These are phyloP conservation scores for Fusarium sarcochroum DNA, from an alignment of 2,329 filamentous ascomycete genomes.

Conservation along the genomic window DNA sequence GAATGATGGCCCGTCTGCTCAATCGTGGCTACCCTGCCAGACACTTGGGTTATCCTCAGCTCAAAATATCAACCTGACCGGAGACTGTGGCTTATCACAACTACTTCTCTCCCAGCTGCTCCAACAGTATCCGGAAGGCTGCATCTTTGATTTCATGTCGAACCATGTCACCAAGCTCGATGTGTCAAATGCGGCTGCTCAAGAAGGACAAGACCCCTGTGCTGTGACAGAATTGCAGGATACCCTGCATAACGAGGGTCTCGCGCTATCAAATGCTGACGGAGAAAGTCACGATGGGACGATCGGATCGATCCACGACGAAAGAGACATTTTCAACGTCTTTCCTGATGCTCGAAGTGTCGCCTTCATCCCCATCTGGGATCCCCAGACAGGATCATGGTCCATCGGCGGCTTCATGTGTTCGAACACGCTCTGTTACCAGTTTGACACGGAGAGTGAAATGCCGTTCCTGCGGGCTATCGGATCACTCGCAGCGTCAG, in stretches of 20 bases:
- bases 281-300: too few species aligned
- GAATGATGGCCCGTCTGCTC: neutral
- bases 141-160: conserved; percentile 63
- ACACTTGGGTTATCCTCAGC: too few species aligned
- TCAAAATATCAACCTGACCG: neutral
- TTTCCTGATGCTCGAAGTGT: conserved; percentile 61
- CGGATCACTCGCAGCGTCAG: conserved; percentile 67
- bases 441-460: conserved; percentile 62
- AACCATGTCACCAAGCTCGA: too few species aligned
- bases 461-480: conserved; percentile 66
- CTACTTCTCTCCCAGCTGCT: conserved; percentile 57
- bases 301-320: neutral
- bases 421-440: conserved; percentile 58
- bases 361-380: conserved; percentile 63
- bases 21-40: neutral
- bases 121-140: conserved; percentile 60
- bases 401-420: conserved; percentile 65
- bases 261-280: neutral
- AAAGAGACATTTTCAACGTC: conserved; percentile 47
- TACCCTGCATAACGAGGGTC: too few species aligned
- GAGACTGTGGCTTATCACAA: conserved; percentile 51
- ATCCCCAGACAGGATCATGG: conserved; percentile 59
- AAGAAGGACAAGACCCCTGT: too few species aligned
- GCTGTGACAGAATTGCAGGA: too few species aligned
- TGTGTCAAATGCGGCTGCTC: too few species aligned